Evolutionary conservation across 371 early-diverging fungal species (phyloP).

Genomic region (Syncephalastrum racemosum): DNA sequence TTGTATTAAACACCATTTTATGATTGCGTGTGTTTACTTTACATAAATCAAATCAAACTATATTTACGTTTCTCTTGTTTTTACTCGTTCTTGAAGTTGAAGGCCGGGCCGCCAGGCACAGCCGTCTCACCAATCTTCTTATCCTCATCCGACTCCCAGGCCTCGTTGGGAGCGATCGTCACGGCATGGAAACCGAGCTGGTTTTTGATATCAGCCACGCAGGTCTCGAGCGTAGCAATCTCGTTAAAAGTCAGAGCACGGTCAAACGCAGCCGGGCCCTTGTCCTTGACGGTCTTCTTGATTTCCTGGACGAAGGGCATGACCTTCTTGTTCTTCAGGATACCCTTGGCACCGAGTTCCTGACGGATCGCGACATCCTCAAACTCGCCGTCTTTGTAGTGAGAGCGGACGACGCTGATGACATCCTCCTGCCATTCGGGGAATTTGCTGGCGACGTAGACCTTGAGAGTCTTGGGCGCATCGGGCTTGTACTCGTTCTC

Average conservation of each 20-base stretch:
- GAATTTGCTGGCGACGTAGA: slow-evolving; percentile 81
- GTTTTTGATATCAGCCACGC: slow-evolving; percentile 52
- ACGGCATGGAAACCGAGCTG: slow-evolving; percentile 45
- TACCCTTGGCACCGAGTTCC: slow-evolving; percentile 65
- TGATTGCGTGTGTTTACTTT: too few relatives aligned
- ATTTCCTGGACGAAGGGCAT: slow-evolving; percentile 90
- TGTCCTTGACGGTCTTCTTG: slow-evolving; percentile 71
- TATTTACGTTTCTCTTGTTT: not conserved
- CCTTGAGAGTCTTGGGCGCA: slow-evolving; percentile 69
- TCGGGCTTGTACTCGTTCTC: slow-evolving; percentile 60
- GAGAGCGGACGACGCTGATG: slow-evolving; percentile 66
- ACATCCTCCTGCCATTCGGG: slow-evolving; percentile 93
- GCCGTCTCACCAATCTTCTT: slow-evolving; percentile 56
- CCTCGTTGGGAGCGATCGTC: slow-evolving; percentile 44
- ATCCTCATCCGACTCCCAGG: slow-evolving; percentile 48
- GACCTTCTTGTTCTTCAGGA: slow-evolving; percentile 89
- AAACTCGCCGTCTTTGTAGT: slow-evolving; percentile 67
- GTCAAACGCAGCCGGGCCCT: slow-evolving; percentile 78
- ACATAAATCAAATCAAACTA: too few relatives aligned
- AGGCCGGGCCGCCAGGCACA: slow-evolving; percentile 70
- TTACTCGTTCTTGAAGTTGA: slow-evolving; percentile 51
- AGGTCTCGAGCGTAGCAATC: slow-evolving; percentile 58
- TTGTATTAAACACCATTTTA: too few relatives aligned
- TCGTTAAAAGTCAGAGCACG: slow-evolving; percentile 83
- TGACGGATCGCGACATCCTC: slow-evolving; percentile 75